These are phyloP conservation scores for Coelastrella sp. DNA, from an alignment of 139 green algal species.

Conservation along the genomic window DNA sequence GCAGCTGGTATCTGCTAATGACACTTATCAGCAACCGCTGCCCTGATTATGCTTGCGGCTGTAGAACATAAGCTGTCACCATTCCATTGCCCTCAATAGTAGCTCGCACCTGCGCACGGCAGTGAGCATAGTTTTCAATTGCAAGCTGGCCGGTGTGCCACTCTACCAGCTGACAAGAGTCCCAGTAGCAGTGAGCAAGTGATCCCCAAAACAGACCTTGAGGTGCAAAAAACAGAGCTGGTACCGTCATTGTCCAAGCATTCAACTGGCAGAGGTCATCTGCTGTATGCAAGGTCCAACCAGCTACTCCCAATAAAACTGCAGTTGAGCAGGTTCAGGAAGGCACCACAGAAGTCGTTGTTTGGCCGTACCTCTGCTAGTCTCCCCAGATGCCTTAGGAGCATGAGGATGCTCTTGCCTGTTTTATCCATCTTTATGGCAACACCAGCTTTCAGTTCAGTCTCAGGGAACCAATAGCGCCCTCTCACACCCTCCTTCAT, in stretches of 20 bases:
- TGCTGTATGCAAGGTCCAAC: neutral
- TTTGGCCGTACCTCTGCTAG: slow-evolving; percentile 62
- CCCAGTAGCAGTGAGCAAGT: neutral
- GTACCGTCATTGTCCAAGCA: no score
- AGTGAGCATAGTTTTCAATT: neutral
- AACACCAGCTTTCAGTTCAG: slow-evolving; percentile 69
- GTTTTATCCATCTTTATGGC: slow-evolving; percentile 77
- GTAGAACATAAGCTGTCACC: slow-evolving; percentile 35
- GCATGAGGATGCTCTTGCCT: slow-evolving; percentile 62
- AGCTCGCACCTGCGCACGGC: slow-evolving; percentile 6
- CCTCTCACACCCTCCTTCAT: slow-evolving; percentile 70
- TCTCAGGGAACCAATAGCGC: slow-evolving; percentile 73
- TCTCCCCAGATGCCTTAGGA: slow-evolving; percentile 81
- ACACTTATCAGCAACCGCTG: neutral
- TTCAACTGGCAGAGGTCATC: no score
- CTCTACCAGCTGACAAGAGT: neutral
- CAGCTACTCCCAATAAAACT: neutral
- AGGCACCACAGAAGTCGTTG: neutral
- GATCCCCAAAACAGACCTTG: no score
- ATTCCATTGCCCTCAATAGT: neutral
- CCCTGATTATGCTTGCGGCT: neutral
- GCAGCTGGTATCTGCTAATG: no score
- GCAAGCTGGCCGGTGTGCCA: neutral
- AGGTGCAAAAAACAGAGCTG: no score
- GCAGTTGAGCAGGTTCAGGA: neutral